Evolutionary conservation across 2,329 filamentous ascomycete genomes (phyloP), one percentile per base, ranked within the genome.

Genomic region (Cladosporium sp.): DNA sequence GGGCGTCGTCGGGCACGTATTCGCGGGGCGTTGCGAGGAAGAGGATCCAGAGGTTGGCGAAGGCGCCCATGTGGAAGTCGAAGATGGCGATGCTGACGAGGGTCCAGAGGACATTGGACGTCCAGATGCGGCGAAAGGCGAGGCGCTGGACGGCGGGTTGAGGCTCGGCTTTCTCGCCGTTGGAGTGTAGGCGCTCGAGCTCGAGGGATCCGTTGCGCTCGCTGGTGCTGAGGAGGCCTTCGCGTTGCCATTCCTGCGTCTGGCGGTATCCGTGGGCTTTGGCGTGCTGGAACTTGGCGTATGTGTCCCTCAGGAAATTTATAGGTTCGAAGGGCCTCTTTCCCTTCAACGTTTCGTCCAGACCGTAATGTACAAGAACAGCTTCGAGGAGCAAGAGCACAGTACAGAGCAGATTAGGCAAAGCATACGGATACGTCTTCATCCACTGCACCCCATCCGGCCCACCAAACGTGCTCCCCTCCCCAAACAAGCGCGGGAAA

Each of bases 31-130:
- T 86, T 1, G 87, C 88, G 43, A 91, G 76, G 68, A 91, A 90
- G 46, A 89, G 77, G 56, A 87, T 87, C 74, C 84, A 88, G 42
- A 91, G 78, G 2, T 85, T 80, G 64, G 87, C 86, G 73, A 89
- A 91, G 28, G 86, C 84, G 55, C 84, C 85, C 61, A 89, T 76
- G 69, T 89, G 85, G 62, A 89, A 82, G 57, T 86, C 83, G 60
- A 87, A 82, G 45, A 89, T 79, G 32, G 83, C 83, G 57, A 85
- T 83, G 22, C 77, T 79, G 44, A 86, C 63, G 3, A 89, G 66
- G 0, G 77, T 80, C 57, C 77, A 70, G n/a, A 81, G 61, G 22
- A 81, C 74, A 54, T 81, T 81, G 8, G 69, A 64, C 0, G 74
- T 79, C 71, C 76, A 79, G 35, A 81, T 78, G 42, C 76, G 70